Conservation (phyloP, 2,329 filamentous ascomycete species). For the Arachnopeziza araneosa region DNA sequence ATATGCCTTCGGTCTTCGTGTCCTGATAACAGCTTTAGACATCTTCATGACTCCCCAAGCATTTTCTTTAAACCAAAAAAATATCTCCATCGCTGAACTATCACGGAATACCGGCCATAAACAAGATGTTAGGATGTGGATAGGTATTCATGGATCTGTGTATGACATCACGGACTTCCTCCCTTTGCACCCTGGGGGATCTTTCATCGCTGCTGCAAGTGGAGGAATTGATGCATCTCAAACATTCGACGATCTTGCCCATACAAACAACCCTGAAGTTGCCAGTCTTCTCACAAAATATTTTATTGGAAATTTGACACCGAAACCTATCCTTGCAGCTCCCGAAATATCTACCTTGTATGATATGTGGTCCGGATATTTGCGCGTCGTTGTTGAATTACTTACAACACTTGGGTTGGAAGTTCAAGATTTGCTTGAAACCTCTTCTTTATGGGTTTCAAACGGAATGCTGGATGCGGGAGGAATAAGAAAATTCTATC, state of each 20-base stretch:
- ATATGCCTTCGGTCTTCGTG: no score
- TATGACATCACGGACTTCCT: constrained; percentile 50
- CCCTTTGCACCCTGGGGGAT: constrained; percentile 49
- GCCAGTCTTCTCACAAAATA: constrained; percentile 48
- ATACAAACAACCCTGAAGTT: constrained; percentile 50
- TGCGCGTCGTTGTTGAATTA: constrained; percentile 19
- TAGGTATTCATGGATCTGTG: constrained; percentile 46
- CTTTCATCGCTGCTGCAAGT: constrained; percentile 48
- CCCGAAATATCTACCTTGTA: constrained; percentile 24
- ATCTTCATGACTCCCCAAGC: no score
- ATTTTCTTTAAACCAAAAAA: constrained; percentile 11
- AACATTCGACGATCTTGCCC: constrained; percentile 48
- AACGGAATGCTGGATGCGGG: constrained; percentile 1
- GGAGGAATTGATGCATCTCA: constrained; percentile 48
- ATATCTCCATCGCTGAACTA: constrained; percentile 44
- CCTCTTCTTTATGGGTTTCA: neutral
- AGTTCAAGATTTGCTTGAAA: constrained; percentile 1
- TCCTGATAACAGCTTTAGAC: no score
- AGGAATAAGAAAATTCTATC: constrained; percentile 2
- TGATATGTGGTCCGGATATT: constrained; percentile 42
- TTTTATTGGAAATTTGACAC: constrained; percentile 45
- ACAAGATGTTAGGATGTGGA: constrained; percentile 42
- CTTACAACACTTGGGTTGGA: constrained; percentile 1
- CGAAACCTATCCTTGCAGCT: constrained; percentile 37
- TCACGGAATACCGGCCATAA: constrained; percentile 46